Conservation (phyloP, 495 filamentous ascomycete genomes). For the Xylaria cubensis region DNA sequence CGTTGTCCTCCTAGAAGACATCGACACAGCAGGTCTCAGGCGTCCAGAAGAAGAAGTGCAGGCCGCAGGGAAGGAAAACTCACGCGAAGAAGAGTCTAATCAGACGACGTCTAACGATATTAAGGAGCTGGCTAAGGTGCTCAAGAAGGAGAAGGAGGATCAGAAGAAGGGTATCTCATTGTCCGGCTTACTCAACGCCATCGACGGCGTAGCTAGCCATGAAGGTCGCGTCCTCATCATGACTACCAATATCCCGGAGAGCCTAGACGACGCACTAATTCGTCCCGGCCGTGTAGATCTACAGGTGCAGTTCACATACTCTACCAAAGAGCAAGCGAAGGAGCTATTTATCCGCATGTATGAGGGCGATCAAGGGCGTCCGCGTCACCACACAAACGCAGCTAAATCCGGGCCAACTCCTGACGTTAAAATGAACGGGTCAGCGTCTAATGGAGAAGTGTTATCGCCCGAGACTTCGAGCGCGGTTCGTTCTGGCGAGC, state of each 20-base stretch:
- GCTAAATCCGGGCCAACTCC: background rate
- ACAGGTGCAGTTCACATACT: conserved; percentile 71
- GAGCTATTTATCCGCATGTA: conserved; percentile 80
- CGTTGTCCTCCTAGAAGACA: conserved; percentile 74
- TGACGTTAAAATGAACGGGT: background rate
- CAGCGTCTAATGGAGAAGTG: background rate
- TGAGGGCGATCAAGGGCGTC: conserved; percentile 45
- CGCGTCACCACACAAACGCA: background rate
- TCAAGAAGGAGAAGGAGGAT: conserved; percentile 40
- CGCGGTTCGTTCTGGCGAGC: conserved; percentile 22
- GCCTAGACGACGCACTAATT: conserved; percentile 76
- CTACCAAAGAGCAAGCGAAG: conserved; percentile 64
- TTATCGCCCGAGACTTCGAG: conserved; percentile 11
- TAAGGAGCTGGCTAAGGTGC: conserved; percentile 46
- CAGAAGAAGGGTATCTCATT: conserved; percentile 65
- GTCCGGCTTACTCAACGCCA: conserved; percentile 80
- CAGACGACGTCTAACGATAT: conserved; percentile 32
- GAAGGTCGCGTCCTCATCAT: conserved; percentile 84
- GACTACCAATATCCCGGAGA: conserved; percentile 81
- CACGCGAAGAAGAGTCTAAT: conserved; percentile 19
- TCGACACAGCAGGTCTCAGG: conserved; percentile 71
- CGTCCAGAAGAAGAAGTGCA: conserved; percentile 47
- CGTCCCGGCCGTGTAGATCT: conserved; percentile 79
- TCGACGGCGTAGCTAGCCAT: conserved; percentile 82
- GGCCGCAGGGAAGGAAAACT: conserved; percentile 24